Conservation (phyloP, 306 rosid species). For the Chamaecrista fasciculata region DNA sequence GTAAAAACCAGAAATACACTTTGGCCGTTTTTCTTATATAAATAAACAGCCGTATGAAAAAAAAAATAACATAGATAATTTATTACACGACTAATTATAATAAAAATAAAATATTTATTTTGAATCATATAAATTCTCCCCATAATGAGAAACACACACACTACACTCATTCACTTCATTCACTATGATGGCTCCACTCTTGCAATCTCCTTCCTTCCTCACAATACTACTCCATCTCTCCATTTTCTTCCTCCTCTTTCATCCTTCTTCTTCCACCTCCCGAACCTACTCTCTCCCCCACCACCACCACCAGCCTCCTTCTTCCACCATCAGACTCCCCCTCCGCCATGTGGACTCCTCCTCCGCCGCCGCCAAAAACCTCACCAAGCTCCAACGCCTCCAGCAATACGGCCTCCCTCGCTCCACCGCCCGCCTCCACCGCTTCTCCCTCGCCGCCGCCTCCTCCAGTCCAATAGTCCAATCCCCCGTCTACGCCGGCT, state of each 20-base stretch:
- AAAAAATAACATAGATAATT: too few species aligned
- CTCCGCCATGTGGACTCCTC: slow-evolving; percentile 71
- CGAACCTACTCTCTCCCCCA: slow-evolving; percentile 25
- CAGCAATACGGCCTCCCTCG: slow-evolving; percentile 58
- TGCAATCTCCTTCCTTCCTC: not conserved
- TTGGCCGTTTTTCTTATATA: too few species aligned
- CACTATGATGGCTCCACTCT: too few species aligned
- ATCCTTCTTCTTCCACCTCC: slow-evolving; percentile 49
- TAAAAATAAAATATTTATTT: too few species aligned
- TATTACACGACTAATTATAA: too few species aligned
- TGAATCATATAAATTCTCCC: too few species aligned
- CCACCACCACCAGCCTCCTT: not conserved
- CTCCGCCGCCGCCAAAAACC: slow-evolving; percentile 55
- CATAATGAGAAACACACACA: too few species aligned
- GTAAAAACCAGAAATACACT: too few species aligned
- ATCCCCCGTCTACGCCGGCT: slow-evolving; percentile 55
- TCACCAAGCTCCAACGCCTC: slow-evolving; percentile 69
- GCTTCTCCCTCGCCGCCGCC: slow-evolving; percentile 41
- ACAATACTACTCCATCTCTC: slow-evolving; percentile 10
- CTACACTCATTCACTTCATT: too few species aligned
- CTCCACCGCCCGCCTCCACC: slow-evolving; percentile 47
- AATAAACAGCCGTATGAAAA: too few species aligned
- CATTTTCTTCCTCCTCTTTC: slow-evolving; percentile 18
- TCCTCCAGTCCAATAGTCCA: slow-evolving; percentile 9
- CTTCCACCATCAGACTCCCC: slow-evolving; percentile 35